A percentile compares a stretch with the other conserved stretches of the same genome.
phyloP scores from a whole-genome alignment of 352 stramenopile genomes.

The Phytophthora europaea region DNA sequence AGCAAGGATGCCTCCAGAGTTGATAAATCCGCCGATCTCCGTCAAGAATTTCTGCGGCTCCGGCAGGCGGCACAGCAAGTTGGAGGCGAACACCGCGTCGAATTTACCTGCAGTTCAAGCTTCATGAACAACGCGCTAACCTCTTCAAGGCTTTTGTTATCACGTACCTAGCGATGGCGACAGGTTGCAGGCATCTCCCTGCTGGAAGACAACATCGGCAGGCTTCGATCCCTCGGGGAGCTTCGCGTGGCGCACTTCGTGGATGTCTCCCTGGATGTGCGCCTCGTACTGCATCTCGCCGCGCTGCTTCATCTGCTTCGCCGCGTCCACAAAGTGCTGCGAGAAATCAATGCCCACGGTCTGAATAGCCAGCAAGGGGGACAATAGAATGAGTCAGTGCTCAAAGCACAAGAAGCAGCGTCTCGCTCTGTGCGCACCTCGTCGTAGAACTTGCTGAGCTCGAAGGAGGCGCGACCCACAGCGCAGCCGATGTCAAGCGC shows the following conservation, averaged over 20 bases:
- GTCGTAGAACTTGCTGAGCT: conserved; percentile 94
- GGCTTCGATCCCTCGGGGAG: conserved; percentile 73
- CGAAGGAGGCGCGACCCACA: conserved; percentile 94
- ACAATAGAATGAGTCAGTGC: neutral
- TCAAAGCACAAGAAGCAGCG: neutral
- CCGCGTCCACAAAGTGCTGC: conserved; percentile 89
- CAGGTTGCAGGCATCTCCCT: conserved; percentile 95
- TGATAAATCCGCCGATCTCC: conserved; percentile 88
- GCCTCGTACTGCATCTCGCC: conserved; percentile 88
- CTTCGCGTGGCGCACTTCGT: conserved; percentile 58
- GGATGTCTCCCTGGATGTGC: conserved; percentile 92
- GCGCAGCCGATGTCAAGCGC: conserved; percentile 96
- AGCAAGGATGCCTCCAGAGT: conserved; percentile 93
- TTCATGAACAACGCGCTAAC: neutral
- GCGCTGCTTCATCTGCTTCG: conserved; percentile 88
- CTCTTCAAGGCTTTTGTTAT: neutral
- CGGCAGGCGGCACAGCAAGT: conserved; percentile 96
- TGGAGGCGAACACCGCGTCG: conserved; percentile 96
- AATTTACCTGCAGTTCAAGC: conserved; percentile 76
- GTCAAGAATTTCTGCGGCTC: conserved; percentile 93
- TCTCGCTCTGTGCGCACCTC: conserved; percentile 56
- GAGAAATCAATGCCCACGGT: conserved; percentile 96
- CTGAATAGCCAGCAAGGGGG: conserved; percentile 28
- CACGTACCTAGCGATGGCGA: conserved; percentile 70
- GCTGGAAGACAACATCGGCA: conserved; percentile 88